These are phyloP conservation scores for Psilocybe cyanescens DNA, from an alignment of 768 basidiomycete genomes.

Conservation along the genomic window DNA sequence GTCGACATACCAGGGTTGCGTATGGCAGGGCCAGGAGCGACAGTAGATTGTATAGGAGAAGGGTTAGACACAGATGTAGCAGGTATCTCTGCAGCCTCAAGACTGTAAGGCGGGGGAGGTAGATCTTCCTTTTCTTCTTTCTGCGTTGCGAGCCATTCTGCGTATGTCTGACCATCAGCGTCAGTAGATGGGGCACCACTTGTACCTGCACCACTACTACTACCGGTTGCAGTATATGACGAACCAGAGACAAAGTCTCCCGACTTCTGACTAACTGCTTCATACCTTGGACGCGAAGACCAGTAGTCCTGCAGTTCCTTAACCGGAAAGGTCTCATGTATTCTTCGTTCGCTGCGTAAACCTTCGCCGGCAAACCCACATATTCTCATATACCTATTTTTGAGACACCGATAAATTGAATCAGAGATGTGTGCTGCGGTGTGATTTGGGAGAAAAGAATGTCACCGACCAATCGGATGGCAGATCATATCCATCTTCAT, in stretches of 20 bases:
- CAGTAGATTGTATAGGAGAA: background rate
- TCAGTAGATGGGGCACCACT: background rate
- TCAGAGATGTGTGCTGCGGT: conserved; percentile 1
- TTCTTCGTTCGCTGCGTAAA: conserved; percentile 63
- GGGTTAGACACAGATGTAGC: background rate
- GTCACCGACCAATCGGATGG: conserved; percentile 76
- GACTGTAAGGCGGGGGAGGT: conserved; percentile 74
- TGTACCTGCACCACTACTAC: conserved; percentile 19
- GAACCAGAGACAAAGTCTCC: conserved; percentile 36
- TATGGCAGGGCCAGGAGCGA: background rate
- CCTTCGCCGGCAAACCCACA: conserved; percentile 73
- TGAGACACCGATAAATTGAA: background rate
- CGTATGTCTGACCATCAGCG: conserved; percentile 37
- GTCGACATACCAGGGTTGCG: background rate
- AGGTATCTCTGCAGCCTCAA: conserved; percentile 42
- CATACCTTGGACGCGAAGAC: conserved; percentile 63
- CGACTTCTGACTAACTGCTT: conserved; percentile 37
- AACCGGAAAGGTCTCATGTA: conserved; percentile 65
- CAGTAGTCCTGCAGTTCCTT: conserved; percentile 82
- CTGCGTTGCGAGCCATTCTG: conserved; percentile 52
- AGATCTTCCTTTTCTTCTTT: conserved; percentile 50
- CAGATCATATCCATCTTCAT: conserved; percentile 77
- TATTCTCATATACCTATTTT: conserved; percentile 74
- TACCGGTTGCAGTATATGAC: conserved; percentile 10
- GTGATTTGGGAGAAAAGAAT: conserved; percentile 7